Evolutionary conservation across 2,329 filamentous ascomycete genomes (phyloP), one percentile per base, ranked within the genome.

Genomic region (Proliferodiscus dingleyae): DNA sequence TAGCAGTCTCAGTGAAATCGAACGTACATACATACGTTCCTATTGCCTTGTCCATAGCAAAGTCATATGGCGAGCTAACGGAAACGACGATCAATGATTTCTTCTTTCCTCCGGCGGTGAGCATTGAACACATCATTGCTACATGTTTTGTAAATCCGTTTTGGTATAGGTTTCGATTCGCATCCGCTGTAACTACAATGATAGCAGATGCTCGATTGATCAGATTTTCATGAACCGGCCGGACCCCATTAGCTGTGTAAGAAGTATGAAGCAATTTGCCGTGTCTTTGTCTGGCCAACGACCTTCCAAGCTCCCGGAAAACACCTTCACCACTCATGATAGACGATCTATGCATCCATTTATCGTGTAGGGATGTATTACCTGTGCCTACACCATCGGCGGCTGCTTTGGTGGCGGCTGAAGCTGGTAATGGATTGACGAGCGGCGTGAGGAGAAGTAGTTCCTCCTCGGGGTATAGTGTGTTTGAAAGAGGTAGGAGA

Each of bases 111-210:
- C 78, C 78, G 5, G 83, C 81, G 5, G 81, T 80, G 46, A 89
- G 76, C 79, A 89, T 85, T 18, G 87, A 88, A 67, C 90, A 96
- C 68, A 96, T 91, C 85, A 95, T 93, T 10, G 90, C 85, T 7
- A 96, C 87, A 55, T 97, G 91, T 64, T 96, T 97, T 2, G 91
- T 91, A 63, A 97, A 97, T 0, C 89, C 89, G 41, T 89, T 82
- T 64, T 97, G 91, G 61, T 96, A 97, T 11, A 95, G 70, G 61
- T 97, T 96, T 32, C 90, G 78, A 62, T 95, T 95, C 1, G 90
- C 90, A 67, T 97, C 91, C 8, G 91, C 91, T 0, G 91, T 96
- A 24, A 96, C 78, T 41, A 96, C 83, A 16, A 97, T 85, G 52
- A 96, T 89, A 3, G 87, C 88, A 41, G 85, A 88, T 9, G 90